Conservation (phyloP, 192 early-diverging fungal genomes). For the Entomortierella parvispora region DNA sequence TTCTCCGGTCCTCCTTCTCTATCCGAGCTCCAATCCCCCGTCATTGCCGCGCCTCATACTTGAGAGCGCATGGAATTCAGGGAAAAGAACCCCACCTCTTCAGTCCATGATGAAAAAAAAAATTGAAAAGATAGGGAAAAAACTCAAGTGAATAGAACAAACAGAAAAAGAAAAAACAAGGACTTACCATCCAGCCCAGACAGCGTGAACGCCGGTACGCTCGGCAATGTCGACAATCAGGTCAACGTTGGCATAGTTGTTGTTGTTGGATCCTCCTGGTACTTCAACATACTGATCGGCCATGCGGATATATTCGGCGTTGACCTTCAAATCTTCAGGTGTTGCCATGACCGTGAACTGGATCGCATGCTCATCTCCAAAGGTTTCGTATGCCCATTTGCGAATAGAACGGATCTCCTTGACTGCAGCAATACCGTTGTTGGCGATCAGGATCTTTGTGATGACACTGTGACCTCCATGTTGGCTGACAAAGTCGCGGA, state of each 20-base stretch:
- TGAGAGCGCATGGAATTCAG: no score
- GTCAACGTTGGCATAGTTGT: constrained; percentile 99
- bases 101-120: constrained; percentile 5
- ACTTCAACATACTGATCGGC: constrained; percentile 99
- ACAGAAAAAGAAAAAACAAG: neutral
- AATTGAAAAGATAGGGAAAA: neutral
- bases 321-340: constrained; percentile 95
- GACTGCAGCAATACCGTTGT: constrained; percentile 99
- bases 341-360: constrained; percentile 98
- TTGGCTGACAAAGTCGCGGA: constrained; percentile 81
- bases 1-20: no score
- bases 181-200: constrained; percentile 94
- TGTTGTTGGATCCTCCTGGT: constrained; percentile 96
- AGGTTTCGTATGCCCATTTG: constrained; percentile 98
- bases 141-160: neutral
- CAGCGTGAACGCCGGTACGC: constrained; percentile 92
- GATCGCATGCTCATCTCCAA: constrained; percentile 96
- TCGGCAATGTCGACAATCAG: constrained; percentile 98
- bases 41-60: no score
- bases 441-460: constrained; percentile 96
- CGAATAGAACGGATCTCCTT: constrained; percentile 98
- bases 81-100: neutral
- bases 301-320: constrained; percentile 99
- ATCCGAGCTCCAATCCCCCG: no score
- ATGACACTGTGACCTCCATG: constrained; percentile 89